These are phyloP conservation scores for Ceratocystis destructans DNA, from an alignment of 2,329 filamentous ascomycete genomes.

Conservation along the genomic window DNA sequence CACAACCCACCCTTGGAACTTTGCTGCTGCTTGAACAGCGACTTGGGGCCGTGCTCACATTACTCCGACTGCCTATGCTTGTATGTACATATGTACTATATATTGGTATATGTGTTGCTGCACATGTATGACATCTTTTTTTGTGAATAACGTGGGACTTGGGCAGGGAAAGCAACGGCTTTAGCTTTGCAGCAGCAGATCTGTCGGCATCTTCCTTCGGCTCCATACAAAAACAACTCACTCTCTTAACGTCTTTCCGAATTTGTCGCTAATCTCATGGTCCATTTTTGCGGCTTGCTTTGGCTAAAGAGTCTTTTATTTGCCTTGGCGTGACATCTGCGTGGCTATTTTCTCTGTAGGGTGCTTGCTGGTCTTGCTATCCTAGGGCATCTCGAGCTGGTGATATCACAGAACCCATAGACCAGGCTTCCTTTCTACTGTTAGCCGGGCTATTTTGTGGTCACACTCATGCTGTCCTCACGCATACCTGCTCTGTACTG, in stretches of 20 bases:
- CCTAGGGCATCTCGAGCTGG: neutral
- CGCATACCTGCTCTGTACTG: neutral
- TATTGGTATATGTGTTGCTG: neutral
- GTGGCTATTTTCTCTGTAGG: neutral
- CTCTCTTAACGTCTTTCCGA: neutral
- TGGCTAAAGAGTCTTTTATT: neutral
- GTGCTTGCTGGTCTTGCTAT: neutral
- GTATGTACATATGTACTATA: neutral
- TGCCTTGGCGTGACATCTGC: neutral
- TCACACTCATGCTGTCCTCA: neutral
- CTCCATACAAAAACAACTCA: neutral
- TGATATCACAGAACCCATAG: too few species aligned
- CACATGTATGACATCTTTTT: neutral
- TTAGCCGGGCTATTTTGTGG: neutral
- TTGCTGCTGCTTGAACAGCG: neutral
- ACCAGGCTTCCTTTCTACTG: neutral
- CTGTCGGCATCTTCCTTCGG: neutral
- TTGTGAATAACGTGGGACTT: neutral
- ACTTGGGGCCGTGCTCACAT: neutral
- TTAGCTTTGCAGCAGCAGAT: neutral
- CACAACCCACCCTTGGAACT: neutral
- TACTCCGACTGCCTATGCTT: neutral
- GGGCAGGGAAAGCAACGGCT: slow-evolving; percentile 8
- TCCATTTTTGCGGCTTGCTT: neutral
- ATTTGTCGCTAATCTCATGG: neutral